These are phyloP conservation scores for Croton setiger DNA, from an alignment of 441 rosid species.

Conservation along the genomic window DNA sequence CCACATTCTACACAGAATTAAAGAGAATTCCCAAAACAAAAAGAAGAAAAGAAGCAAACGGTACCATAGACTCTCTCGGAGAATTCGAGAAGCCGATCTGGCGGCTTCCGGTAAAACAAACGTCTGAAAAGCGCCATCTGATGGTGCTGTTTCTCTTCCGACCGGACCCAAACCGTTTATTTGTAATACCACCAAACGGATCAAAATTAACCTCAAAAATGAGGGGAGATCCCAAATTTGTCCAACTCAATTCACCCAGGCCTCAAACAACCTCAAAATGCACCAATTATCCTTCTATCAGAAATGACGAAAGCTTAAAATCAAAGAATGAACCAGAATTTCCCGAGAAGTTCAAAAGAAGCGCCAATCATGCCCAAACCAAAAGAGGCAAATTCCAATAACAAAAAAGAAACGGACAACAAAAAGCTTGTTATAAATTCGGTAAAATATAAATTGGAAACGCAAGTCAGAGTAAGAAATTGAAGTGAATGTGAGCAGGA, in stretches of 20 bases:
- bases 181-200: constrained; percentile 31
- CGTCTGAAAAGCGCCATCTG: constrained; percentile 99
- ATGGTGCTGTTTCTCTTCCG: constrained; percentile 93
- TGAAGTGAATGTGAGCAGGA: constrained; percentile 2
- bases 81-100: constrained; percentile 99
- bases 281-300: not conserved
- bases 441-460: constrained; percentile 4
- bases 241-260: constrained; percentile 28
- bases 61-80: constrained; percentile 96
- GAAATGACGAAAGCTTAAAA: not conserved
- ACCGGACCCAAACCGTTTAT: constrained; percentile 79
- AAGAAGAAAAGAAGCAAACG: not conserved
- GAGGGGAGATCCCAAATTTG: constrained; percentile 42
- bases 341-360: not conserved
- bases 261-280: constrained; percentile 18
- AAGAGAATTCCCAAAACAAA: constrained; percentile 5
- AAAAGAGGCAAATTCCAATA: not conserved
- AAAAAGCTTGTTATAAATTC: not conserved
- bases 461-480: not conserved
- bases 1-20: constrained; percentile 13
- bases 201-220: constrained; percentile 31
- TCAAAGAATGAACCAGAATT: constrained; percentile 9
- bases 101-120: constrained; percentile 96
- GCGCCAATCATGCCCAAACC: not conserved
- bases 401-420: no score